Evolutionary conservation across 495 filamentous ascomycete species (phyloP).

Genomic region (Trichoderma virens): DNA sequence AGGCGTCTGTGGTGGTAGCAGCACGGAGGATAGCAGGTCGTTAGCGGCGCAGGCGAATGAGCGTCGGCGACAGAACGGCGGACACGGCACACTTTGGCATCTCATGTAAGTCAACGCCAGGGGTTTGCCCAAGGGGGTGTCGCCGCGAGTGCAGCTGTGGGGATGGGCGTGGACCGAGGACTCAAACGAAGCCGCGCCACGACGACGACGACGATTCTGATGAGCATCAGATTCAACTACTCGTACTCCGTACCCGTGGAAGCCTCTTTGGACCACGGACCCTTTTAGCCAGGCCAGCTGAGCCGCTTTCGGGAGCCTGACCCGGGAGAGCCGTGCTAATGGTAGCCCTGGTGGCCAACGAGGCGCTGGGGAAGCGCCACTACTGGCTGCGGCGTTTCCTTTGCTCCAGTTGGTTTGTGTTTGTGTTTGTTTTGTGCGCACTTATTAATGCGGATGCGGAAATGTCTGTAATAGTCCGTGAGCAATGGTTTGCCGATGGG

Average conservation of each 20-base stretch:
- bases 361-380: no score
- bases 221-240: neutral
- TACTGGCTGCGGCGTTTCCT: no score
- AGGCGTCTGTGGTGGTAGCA: neutral
- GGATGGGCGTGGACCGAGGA: constrained; percentile 6
- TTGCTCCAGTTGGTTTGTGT: no score
- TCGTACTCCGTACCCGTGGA: neutral
- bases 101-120: constrained; percentile 8
- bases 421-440: no score
- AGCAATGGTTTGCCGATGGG: no score
- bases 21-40: neutral
- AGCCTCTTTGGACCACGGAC: neutral
- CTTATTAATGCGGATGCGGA: no score
- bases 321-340: neutral
- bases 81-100: neutral
- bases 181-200: neutral
- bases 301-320: neutral
- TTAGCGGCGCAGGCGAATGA: constrained; percentile 1
- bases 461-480: no score
- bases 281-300: neutral
- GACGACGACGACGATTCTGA: neutral
- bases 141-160: neutral
- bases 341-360: neutral
- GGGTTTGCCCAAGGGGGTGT: neutral
- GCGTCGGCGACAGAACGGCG: neutral